phyloP scores from a whole-genome alignment of 2,329 filamentous ascomycete species.

The Penicillium griseofulvum region DNA sequence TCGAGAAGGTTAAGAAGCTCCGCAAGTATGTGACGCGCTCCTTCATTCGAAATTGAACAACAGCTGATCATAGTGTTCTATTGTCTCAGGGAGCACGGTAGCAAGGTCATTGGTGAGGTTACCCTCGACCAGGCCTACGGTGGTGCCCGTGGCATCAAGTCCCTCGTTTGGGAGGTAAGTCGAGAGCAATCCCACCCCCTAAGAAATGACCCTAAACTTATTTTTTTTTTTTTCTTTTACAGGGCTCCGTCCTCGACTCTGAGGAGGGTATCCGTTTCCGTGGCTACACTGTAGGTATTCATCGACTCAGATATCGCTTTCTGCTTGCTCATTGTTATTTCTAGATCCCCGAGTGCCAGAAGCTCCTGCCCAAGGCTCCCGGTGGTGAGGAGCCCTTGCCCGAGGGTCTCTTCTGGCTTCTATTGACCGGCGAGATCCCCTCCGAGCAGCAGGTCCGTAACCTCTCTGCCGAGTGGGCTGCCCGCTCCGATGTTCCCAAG shows the following conservation, averaged over 20 bases:
- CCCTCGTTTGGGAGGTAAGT: conserved; percentile 86
- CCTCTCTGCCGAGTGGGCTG: conserved; percentile 97
- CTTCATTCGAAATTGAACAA: conserved; percentile 1
- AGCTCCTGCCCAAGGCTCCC: conserved; percentile 93
- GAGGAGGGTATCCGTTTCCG: conserved; percentile 99
- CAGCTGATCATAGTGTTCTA: conserved; percentile 19
- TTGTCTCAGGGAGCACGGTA: conserved; percentile 75
- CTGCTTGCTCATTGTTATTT: conserved; percentile 18
- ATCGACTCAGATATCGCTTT: neutral
- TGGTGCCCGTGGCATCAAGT: conserved; percentile 98
- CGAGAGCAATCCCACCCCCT: neutral
- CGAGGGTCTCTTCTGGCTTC: conserved; percentile 99
- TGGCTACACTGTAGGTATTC: conserved; percentile 72
- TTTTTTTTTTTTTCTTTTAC: conserved; percentile 8
- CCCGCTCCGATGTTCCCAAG: conserved; percentile 93
- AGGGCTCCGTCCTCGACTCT: conserved; percentile 90
- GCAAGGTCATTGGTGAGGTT: conserved; percentile 94
- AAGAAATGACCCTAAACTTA: conserved; percentile 8
- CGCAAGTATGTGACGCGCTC: conserved; percentile 68
- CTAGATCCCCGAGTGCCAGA: conserved; percentile 93
- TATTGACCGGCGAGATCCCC: conserved; percentile 95
- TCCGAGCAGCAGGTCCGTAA: conserved; percentile 97
- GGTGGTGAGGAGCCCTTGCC: conserved; percentile 96
- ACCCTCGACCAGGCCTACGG: conserved; percentile 99
- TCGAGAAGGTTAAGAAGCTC: conserved; percentile 98